Evolutionary conservation across 805 yeast species (phyloP), one percentile per base, ranked within the genome.

Genomic region (Sugiyamaella lignohabitans): DNA sequence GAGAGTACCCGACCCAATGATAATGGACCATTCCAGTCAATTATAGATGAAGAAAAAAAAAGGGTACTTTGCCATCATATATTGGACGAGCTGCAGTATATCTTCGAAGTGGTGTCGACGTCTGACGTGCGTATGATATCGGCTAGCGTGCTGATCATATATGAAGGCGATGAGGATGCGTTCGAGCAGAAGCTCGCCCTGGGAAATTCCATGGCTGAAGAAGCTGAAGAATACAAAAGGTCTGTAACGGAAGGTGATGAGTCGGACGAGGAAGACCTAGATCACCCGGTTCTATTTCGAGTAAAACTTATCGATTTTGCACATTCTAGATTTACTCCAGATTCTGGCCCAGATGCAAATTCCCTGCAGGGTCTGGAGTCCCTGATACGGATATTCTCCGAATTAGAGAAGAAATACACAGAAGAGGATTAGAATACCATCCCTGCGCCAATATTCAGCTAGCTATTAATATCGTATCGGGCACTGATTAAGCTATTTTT

Each of bases 251-350:
- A 56, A 16, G 68, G 61, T 16, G 61, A 60, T 2, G 29, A 18
- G 16, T 45, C 37, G 6, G 59, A 47, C 11, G 51, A 36, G 3
- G 55, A 50, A 24, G 57, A 53, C 21, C 59, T 49, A 14, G 58
- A 50, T 10, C n/a, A 62, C 1, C 69, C 74, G 0, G 32, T 27
- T 27, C 60, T 86, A 42, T 82, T 89, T 50, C 66, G 76, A 4
- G 66, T 87, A 44, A 73, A 79, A 34, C 57, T 89, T 42, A 87
- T 93, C 4, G 98, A 93, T 64, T 88, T 93, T 69, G 97, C 97
- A 1, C 98, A 93, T 61, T 77, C 96, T 0, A 75, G 68, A 51
- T 66, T 75, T 49, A 71, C 74, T 0, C 79, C 80, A 0, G 85
- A 83, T 0, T 48, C 73, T 48, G 87, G 88, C 0, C 75, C 75